Percentiles rank a stretch among this genome's conserved stretches.
Conservation (phyloP, 2,329 filamentous ascomycete genomes). For the Fusarium succisae region DNA sequence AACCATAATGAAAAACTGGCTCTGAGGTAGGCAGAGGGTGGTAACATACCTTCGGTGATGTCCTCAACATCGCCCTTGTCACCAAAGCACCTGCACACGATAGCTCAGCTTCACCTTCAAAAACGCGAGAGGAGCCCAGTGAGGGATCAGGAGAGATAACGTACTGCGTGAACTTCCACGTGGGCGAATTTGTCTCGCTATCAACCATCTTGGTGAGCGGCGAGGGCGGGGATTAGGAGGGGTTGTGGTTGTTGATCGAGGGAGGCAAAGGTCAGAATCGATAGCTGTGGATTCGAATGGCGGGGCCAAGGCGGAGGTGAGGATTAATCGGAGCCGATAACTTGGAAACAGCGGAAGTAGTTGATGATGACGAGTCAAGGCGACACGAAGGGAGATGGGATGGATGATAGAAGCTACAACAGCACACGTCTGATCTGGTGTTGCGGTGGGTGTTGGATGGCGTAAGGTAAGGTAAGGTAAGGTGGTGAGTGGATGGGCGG, state of each 20-base stretch:
- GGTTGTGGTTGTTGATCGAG: constrained; percentile 37
- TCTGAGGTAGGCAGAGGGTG: constrained; percentile 25
- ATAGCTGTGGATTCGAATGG: constrained; percentile 26
- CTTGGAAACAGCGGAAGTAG: constrained; percentile 19
- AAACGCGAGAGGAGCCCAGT: neutral
- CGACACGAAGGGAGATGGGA: constrained; percentile 26
- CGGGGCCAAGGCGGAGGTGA: constrained; percentile 35
- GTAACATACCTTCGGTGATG: constrained; percentile 85
- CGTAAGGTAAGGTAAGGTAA: constrained; percentile 14
- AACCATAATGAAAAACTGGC: constrained; percentile 16
- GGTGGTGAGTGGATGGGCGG: constrained; percentile 26
- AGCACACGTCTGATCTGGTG: constrained; percentile 34
- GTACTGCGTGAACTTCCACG: constrained; percentile 99
- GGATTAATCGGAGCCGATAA: constrained; percentile 23
- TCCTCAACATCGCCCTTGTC: constrained; percentile 99
- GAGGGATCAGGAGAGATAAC: constrained; percentile 49
- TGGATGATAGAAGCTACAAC: constrained; percentile 32
- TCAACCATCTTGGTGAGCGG: constrained; percentile 84
- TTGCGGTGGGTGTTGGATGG: constrained; percentile 32
- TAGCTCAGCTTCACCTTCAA: constrained; percentile 27
- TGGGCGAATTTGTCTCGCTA: constrained; percentile 91
- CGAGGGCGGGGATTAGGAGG: constrained; percentile 43
- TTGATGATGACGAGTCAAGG: constrained; percentile 8
- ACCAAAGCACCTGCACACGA: constrained; percentile 84
- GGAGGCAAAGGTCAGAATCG: constrained; percentile 33